Conservation (phyloP, 75 land plant species). For the Chamaecyparis obtusa region DNA sequence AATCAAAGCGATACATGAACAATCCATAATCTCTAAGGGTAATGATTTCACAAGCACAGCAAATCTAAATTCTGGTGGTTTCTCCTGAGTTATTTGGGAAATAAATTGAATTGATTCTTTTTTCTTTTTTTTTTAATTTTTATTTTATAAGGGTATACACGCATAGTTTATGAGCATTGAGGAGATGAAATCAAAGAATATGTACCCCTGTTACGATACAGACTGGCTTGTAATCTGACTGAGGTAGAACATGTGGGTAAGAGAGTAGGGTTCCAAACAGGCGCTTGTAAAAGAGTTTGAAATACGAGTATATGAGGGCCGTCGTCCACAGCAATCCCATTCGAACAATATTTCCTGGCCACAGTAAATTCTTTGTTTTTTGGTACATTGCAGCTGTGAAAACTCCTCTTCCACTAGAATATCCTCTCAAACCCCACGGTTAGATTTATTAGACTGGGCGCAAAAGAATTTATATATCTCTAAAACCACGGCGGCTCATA, state of each 20-base stretch:
- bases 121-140: no score
- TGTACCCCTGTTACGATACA: not conserved
- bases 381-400: not conserved
- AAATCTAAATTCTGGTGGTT: not conserved
- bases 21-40: not conserved
- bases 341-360: not conserved
- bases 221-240: not conserved
- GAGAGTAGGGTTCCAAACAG: not conserved
- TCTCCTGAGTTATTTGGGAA: not conserved
- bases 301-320: conserved; percentile 4
- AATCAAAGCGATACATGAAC: not conserved
- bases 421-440: no score
- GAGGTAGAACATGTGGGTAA: not conserved
- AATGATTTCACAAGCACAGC: not conserved
- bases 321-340: not conserved
- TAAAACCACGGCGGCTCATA: no score
- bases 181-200: not conserved
- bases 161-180: not conserved
- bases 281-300: not conserved
- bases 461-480: no score
- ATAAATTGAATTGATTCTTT: not conserved
- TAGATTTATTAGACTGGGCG: no score
- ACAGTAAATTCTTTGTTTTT: not conserved
- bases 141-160: not conserved
- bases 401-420: no score